Percentiles rank a stretch among this genome's conserved stretches.
Evolutionary conservation across 768 basidiomycete genomes (phyloP).

Genomic region (Russula vinacea): DNA sequence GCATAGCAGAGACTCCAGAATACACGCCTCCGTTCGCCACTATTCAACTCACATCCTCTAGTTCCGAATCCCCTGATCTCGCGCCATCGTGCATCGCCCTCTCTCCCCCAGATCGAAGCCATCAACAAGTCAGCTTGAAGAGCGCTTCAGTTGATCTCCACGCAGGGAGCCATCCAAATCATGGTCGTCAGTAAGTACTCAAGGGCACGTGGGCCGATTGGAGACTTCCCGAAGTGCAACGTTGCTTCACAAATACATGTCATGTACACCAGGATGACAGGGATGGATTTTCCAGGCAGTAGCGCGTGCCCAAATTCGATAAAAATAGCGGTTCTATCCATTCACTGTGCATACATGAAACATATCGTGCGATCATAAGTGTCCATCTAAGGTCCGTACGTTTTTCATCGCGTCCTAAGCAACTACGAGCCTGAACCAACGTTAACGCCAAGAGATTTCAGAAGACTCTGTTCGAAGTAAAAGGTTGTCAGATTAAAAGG

Average conservation of each 20-base stretch:
- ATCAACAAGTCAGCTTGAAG: too few species aligned
- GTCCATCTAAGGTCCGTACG: not conserved
- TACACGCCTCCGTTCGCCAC: too few species aligned
- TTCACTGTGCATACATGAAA: slow-evolving; percentile 4
- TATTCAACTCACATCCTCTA: too few species aligned
- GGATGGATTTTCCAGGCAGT: not conserved
- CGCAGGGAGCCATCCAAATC: too few species aligned
- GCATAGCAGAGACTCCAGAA: too few species aligned
- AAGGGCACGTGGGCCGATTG: not conserved
- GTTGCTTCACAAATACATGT: not conserved
- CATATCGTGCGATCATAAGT: slow-evolving; percentile 1
- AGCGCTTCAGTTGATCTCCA: too few species aligned
- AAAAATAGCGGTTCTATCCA: not conserved
- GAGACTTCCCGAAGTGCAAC: not conserved
- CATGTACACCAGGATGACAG: not conserved
- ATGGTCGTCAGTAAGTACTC: too few species aligned
- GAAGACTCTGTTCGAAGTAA: not conserved
- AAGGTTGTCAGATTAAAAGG: not conserved
- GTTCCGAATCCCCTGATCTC: too few species aligned
- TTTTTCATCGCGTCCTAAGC: not conserved
- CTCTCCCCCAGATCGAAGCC: too few species aligned
- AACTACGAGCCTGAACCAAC: not conserved
- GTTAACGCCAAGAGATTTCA: not conserved
- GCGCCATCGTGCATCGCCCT: too few species aligned
- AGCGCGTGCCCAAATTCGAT: too few species aligned